Evolutionary conservation across 192 early-diverging fungal genomes (phyloP), one percentile per base, ranked within the genome.

Genomic region (Rhizophagus clarus): DNA sequence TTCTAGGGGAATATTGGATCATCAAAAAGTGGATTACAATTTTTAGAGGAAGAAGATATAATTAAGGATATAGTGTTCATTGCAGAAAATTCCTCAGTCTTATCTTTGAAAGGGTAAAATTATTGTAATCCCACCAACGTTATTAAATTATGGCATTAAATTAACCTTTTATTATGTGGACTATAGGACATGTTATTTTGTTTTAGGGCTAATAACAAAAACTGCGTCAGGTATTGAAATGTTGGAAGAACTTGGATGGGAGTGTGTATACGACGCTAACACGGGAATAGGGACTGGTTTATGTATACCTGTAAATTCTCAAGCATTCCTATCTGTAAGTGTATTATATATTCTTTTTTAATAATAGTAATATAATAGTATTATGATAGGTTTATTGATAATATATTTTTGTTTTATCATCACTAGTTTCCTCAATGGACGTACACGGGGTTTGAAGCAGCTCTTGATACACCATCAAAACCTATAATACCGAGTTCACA

Each of bases 1-100:
- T 22, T 24, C 10, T 45, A 92, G 91, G 94, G 92, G 1, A 92
- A 95, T 77, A 95, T 96, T 81, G 95, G 93, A 10, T 83, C 93
- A 9, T 91, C 89, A 0, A 81, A 77, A 1, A 88, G 86, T 34
- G 95, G 95, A 1, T 77, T 94, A 17, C 87, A 90, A 4, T 94
- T 95, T 74, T 72, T 96, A 61, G 85, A 88, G 26, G 90, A 95
- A 73, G 91, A 91, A 70, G 86, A 94, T 60, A 83, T 95, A 63
- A 86, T 95, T 32, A 87, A 88, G 61, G 87, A 94, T 80, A 94
- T 96, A 56, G 86, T 93, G 0, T 80, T 85, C 22, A 88, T 96
- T 74, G 92, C 93, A 3, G 84, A 91, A 79, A 80, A 84, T n/a
- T 92, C 91, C 1, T 88, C 88, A 47, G 82, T 92, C 8, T 82